phyloP scores from a whole-genome alignment of 2,329 filamentous ascomycete species.

The Elsinoe australis region DNA sequence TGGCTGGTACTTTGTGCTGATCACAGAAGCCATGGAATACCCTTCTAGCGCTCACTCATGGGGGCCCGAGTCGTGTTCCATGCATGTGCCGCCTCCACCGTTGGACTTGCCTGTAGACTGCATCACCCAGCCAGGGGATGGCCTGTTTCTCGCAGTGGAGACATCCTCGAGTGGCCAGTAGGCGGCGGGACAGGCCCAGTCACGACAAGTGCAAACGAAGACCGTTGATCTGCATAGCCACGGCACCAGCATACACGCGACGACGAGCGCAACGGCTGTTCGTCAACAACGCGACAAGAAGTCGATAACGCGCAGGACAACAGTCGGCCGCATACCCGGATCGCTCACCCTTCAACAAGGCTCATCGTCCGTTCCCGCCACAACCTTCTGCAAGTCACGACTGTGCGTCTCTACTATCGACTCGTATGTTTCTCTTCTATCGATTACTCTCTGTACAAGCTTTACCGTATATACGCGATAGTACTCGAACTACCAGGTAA shows the following conservation, averaged over 20 bases:
- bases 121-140: background rate
- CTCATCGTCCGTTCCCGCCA: slow-evolving; percentile 8
- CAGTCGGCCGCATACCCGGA: slow-evolving; percentile 12
- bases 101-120: background rate
- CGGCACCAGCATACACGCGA: background rate
- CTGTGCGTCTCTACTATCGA: slow-evolving; percentile 10
- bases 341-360: background rate
- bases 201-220: background rate
- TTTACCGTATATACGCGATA: slow-evolving; percentile 8
- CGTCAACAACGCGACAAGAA: slow-evolving; percentile 14
- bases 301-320: background rate
- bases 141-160: background rate
- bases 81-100: background rate
- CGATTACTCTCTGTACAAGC: slow-evolving; percentile 8
- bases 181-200: background rate
- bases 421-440: slow-evolving; percentile 13
- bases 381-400: background rate
- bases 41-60: background rate
- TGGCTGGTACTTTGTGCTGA: slow-evolving; percentile 9
- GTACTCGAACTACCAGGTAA: background rate
- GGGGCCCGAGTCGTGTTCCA: slow-evolving; percentile 1
- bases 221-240: slow-evolving; percentile 15
- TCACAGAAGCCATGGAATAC: background rate
- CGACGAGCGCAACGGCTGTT: background rate
- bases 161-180: background rate